Conservation (phyloP, 2,329 filamentous ascomycete species). For the Coniochaeta sp. region DNA sequence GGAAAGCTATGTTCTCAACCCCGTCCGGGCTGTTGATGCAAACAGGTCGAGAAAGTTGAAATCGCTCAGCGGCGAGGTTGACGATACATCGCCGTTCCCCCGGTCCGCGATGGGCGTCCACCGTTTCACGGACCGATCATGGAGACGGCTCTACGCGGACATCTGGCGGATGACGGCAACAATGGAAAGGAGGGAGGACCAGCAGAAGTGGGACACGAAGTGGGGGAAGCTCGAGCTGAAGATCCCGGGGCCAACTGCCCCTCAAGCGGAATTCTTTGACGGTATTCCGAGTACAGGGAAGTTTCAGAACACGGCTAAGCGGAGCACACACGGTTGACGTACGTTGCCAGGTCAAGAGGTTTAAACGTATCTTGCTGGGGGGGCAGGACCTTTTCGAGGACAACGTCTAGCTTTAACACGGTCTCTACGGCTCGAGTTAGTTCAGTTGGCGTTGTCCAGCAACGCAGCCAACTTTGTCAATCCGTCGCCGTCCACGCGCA, state of each 20-base stretch:
- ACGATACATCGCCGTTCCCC: constrained; percentile 25
- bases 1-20: constrained; percentile 29
- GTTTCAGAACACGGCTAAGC: neutral
- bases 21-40: constrained; percentile 30
- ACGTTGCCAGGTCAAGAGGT: neutral
- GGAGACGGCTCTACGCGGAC: constrained; percentile 38
- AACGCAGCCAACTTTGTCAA: constrained; percentile 51
- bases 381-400: no score
- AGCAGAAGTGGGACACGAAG: constrained; percentile 22
- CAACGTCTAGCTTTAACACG: neutral
- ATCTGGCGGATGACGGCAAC: constrained; percentile 37
- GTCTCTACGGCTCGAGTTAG: neutral
- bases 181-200: constrained; percentile 23
- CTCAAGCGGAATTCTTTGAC: constrained; percentile 39
- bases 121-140: constrained; percentile 29
- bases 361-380: no score
- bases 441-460: constrained; percentile 14
- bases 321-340: neutral
- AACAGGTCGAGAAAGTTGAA: constrained; percentile 24
- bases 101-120: constrained; percentile 23
- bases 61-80: constrained; percentile 26
- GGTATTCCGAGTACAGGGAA: constrained; percentile 14
- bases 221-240: constrained; percentile 34
- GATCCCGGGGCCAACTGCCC: constrained; percentile 20
- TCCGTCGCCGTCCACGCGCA: constrained; percentile 64